Evolutionary conservation across 129 eudicot species (phyloP), one percentile per base, ranked within the genome.

Genomic region (Chrysanthemum seticuspe): DNA sequence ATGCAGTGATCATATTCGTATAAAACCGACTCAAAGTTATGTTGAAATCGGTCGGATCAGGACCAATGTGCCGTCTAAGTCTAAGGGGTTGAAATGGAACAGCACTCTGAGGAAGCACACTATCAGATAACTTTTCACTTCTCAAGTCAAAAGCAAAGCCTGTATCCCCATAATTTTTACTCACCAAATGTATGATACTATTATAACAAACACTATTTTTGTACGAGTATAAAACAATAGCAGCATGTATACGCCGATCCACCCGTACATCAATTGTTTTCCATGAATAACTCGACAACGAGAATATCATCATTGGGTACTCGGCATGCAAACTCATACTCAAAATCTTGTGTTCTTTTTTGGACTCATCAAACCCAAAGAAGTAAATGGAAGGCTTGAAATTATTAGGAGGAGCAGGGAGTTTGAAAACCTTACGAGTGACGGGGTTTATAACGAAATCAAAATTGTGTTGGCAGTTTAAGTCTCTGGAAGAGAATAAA

Each of bases 381-480:
- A 23, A 23, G 25, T 23, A 23, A 23, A 23, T 23, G 25, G 25
- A 23, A 23, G 25, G 21, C 36, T 58, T 5, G 34, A 58, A 7
- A 58, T 6, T 19, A 58, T 6, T 58, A 12, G 63, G 31, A 23
- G 10, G 15, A 25, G 19, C 48, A 25, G 70, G 78, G 11, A 63
- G 62, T 54, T 74, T 29, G 4, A 74, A 18, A 12, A 74, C 3
- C 50, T 29, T 18, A 63, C 3, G 72, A 2, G 62, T 74, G 78
- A 51, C 65, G 16, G 55, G 78, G 49, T 74, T 74, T 13, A 74
- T 1, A 66, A 74, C 51, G 15, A 63, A 63, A 23, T 71, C 78
- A 53, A 74, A 74, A 53, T 50, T 74, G 25, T 23, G 25, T 23
- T 23, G 25, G 25, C 25, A 23, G 25, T 23, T 0, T 0, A 23